Percentiles rank a stretch among this genome's conserved stretches.
These are phyloP conservation scores for Ophiocordyceps polyrhachis-furcata DNA, from an alignment of 2,329 filamentous ascomycete species.

Conservation along the genomic window DNA sequence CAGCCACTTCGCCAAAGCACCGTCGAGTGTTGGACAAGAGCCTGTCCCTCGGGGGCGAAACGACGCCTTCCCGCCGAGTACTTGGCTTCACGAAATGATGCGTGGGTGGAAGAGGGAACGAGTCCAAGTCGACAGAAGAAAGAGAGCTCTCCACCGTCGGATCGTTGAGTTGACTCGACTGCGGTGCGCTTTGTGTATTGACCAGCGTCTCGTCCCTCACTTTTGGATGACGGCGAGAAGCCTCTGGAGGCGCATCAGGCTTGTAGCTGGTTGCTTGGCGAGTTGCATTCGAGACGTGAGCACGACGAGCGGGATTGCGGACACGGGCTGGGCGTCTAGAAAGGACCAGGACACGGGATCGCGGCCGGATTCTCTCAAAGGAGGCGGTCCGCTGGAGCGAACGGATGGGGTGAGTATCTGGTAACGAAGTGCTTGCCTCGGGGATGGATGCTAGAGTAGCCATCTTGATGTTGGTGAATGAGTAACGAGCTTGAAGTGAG, in stretches of 20 bases:
- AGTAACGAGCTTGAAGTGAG: constrained; percentile 5
- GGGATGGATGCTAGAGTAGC: constrained; percentile 11
- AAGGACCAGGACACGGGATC: constrained; percentile 10
- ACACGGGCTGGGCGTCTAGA: constrained; percentile 9
- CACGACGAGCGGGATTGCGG: constrained; percentile 5
- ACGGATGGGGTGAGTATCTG: constrained; percentile 4
- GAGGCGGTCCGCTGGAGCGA: constrained; percentile 4
- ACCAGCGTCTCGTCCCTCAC: neutral
- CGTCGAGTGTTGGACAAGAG: constrained; percentile 1
- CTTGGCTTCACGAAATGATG: neutral
- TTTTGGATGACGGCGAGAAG: neutral
- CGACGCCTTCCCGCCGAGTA: constrained; percentile 1
- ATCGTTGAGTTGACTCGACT: neutral
- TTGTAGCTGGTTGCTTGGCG: neutral
- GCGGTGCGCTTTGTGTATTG: neutral
- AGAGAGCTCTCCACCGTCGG: constrained; percentile 4
- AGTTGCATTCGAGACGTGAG: constrained; percentile 1
- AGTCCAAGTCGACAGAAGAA: constrained; percentile 6
- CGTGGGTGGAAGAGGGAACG: constrained; percentile 7
- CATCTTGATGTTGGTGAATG: constrained; percentile 8
- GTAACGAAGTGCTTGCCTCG: constrained; percentile 6
- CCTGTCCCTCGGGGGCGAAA: constrained; percentile 1
- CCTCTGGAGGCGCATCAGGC: neutral
- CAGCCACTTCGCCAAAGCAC: constrained; percentile 5
- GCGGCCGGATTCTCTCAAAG: constrained; percentile 6